These are phyloP conservation scores for Quercus rubra DNA, from an alignment of 306 rosid genomes.

Conservation along the genomic window DNA sequence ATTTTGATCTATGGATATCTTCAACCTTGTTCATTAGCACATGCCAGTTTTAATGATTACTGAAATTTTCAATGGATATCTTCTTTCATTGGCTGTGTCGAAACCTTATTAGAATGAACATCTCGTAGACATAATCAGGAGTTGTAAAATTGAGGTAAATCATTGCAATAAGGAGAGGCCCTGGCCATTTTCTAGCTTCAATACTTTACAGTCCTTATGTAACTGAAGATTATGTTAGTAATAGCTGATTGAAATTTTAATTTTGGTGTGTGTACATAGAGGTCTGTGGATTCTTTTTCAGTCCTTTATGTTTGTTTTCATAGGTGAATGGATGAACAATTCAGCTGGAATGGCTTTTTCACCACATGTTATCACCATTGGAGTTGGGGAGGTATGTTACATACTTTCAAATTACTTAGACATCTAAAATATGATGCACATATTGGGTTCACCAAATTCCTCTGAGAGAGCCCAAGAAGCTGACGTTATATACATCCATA, in stretches of 20 bases:
- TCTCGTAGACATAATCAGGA: slow-evolving; percentile 12
- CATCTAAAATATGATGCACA: slow-evolving; percentile 7
- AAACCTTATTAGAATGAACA: background rate
- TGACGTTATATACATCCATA: background rate
- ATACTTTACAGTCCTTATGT: background rate
- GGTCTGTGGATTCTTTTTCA: slow-evolving; percentile 8
- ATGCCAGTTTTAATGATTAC: slow-evolving; percentile 11
- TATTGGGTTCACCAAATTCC: background rate
- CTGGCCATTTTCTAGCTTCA: background rate
- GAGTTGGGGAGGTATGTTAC: slow-evolving; percentile 70
- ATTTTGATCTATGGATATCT: background rate
- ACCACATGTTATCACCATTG: slow-evolving; percentile 83
- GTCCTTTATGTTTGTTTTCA: slow-evolving; percentile 14
- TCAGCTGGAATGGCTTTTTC: slow-evolving; percentile 95
- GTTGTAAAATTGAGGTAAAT: background rate
- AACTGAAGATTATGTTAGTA: background rate
- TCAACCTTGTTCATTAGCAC: background rate
- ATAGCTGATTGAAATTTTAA: background rate
- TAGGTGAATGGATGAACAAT: slow-evolving; percentile 98
- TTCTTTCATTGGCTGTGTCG: background rate
- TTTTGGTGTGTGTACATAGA: slow-evolving; percentile 3
- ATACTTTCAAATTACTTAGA: slow-evolving; percentile 4
- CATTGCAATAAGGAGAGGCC: background rate
- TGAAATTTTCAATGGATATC: background rate
- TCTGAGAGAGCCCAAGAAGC: background rate